These are phyloP conservation scores for Teratosphaeria nubilosa DNA, from an alignment of 2,329 filamentous ascomycete genomes.

Conservation along the genomic window DNA sequence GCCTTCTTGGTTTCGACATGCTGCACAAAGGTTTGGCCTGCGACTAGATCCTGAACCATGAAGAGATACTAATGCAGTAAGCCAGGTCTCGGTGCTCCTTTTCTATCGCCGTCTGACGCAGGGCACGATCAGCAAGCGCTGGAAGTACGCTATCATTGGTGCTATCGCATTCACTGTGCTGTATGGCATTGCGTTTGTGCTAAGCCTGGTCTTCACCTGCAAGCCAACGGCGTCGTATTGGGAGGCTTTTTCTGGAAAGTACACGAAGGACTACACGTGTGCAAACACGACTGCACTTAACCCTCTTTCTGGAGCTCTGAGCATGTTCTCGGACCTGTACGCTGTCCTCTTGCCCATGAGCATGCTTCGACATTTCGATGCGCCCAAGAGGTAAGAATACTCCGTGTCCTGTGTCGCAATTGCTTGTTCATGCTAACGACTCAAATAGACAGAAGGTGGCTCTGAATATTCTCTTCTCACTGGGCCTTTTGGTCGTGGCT, in stretches of 20 bases:
- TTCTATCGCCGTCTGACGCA: constrained; percentile 14
- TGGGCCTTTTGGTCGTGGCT: constrained; percentile 21
- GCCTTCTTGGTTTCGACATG: constrained; percentile 11
- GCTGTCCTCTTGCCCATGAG: constrained; percentile 19
- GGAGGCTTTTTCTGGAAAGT: constrained; percentile 6
- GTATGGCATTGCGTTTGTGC: constrained; percentile 8
- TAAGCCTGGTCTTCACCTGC: constrained; percentile 9
- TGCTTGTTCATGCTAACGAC: neutral
- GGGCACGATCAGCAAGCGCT: constrained; percentile 13
- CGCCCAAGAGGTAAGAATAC: constrained; percentile 15
- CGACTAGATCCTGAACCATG: neutral
- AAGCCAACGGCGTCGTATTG: constrained; percentile 11
- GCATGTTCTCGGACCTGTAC: constrained; percentile 10
- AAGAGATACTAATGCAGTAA: neutral
- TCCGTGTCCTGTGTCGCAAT: neutral
- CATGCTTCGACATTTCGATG: constrained; percentile 28
- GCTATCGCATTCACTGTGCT: constrained; percentile 8
- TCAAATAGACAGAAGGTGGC: constrained; percentile 28
- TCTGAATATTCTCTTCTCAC: constrained; percentile 12
- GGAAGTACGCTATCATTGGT: constrained; percentile 7
- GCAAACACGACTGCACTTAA: constrained; percentile 22
- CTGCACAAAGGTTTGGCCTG: constrained; percentile 3
- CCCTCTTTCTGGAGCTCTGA: constrained; percentile 7
- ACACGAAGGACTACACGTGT: constrained; percentile 16
- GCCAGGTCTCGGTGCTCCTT: constrained; percentile 15